These are phyloP conservation scores for Magnaporthiopsis rhizophila DNA, from an alignment of 2,329 filamentous ascomycete genomes.

Conservation along the genomic window DNA sequence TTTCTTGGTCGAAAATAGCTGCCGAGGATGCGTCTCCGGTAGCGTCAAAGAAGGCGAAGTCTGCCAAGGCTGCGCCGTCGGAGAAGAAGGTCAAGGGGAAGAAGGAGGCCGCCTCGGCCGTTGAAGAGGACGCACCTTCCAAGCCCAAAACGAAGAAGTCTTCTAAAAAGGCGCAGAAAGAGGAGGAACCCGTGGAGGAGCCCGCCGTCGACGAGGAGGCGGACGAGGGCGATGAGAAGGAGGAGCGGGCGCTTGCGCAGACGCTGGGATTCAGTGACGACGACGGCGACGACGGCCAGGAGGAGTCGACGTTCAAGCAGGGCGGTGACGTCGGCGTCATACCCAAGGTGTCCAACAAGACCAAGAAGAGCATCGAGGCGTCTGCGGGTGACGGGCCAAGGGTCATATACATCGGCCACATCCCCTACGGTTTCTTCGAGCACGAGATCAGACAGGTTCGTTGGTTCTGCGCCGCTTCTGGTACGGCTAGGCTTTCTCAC, in stretches of 20 bases:
- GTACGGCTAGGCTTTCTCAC: neutral
- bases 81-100: slow-evolving; percentile 6
- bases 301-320: slow-evolving; percentile 28
- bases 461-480: neutral
- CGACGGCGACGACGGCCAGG: slow-evolving; percentile 11
- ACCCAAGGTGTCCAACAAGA: slow-evolving; percentile 37
- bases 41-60: slow-evolving; percentile 18
- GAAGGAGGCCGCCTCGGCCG: neutral
- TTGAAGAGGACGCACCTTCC: neutral
- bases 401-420: slow-evolving; percentile 78
- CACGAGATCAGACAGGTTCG: slow-evolving; percentile 65
- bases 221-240: slow-evolving; percentile 8
- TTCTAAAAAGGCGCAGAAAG: slow-evolving; percentile 12
- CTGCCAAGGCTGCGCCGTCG: neutral
- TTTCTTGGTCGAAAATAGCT: slow-evolving; percentile 9
- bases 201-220: slow-evolving; percentile 22
- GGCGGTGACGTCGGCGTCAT: slow-evolving; percentile 44
- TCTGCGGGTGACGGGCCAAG: slow-evolving; percentile 52
- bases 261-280: slow-evolving; percentile 12
- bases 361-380: slow-evolving; percentile 33
- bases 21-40: slow-evolving; percentile 19
- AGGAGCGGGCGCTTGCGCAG: slow-evolving; percentile 12
- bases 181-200: slow-evolving; percentile 29
- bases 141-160: neutral
- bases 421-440: slow-evolving; percentile 76